phyloP scores from a whole-genome alignment of 352 stramenopile species.

The Pythium utonaiense region DNA sequence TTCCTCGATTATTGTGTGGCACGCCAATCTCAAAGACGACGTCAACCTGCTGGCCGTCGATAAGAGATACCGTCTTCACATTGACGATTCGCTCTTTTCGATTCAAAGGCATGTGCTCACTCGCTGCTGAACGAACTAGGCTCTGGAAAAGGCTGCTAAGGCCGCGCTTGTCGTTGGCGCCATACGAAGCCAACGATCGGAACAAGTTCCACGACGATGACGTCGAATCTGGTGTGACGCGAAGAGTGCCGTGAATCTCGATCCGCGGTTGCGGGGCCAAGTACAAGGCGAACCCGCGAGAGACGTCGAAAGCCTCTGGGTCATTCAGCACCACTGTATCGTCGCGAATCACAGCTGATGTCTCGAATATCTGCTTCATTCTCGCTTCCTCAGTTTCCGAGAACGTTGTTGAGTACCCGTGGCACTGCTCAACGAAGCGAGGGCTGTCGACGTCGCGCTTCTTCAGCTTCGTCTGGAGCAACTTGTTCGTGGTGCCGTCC shows the following conservation, averaged over 20 bases:
- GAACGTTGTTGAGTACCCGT: slow-evolving; percentile 41
- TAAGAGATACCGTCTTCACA: slow-evolving; percentile 30
- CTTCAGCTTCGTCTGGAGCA: slow-evolving; percentile 29
- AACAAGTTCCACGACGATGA: slow-evolving; percentile 30
- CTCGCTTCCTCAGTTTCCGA: slow-evolving; percentile 27
- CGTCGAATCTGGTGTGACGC: slow-evolving; percentile 21
- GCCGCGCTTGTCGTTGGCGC: not conserved
- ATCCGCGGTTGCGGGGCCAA: slow-evolving; percentile 40
- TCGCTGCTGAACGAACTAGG: slow-evolving; percentile 35
- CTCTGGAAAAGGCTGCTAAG: slow-evolving; percentile 31
- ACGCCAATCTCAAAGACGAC: slow-evolving; percentile 42
- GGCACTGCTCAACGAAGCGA: slow-evolving; percentile 56
- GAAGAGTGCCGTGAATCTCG: slow-evolving; percentile 37
- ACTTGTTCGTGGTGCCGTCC: slow-evolving; percentile 36
- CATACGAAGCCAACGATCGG: slow-evolving; percentile 22
- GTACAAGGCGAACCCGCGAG: slow-evolving; percentile 45
- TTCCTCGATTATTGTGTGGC: slow-evolving; percentile 38
- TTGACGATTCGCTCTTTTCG: slow-evolving; percentile 40
- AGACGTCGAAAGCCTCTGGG: slow-evolving; percentile 24
- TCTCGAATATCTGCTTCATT: slow-evolving; percentile 31
- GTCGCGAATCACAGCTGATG: slow-evolving; percentile 9
- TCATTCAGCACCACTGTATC: not conserved
- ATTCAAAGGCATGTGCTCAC: slow-evolving; percentile 30
- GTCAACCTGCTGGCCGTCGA: slow-evolving; percentile 15
- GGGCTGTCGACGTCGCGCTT: slow-evolving; percentile 33